Percentiles rank a stretch among this genome's conserved stretches.
These are phyloP conservation scores for Kodamaea derodonti DNA, from an alignment of 1,139 yeast genomes.

Conservation along the genomic window DNA sequence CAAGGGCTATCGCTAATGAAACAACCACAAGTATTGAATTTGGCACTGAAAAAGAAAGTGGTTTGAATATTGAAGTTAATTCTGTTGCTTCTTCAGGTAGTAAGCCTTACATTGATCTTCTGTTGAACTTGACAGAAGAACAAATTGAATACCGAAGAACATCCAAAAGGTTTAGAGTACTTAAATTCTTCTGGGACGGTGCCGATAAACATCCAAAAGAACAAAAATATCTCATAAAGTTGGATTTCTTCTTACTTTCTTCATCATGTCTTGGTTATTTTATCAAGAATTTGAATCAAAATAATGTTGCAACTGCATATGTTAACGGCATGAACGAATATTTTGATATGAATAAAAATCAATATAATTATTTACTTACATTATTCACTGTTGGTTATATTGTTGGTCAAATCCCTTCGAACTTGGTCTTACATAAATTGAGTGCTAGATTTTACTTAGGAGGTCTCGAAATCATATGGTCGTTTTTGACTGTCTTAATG, in stretches of 20 bases:
- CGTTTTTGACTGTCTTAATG: conserved; percentile 49
- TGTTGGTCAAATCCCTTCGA: conserved; percentile 57
- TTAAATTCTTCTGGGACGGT: conserved; percentile 45
- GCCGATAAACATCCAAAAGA: conserved; percentile 39
- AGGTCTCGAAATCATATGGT: conserved; percentile 54
- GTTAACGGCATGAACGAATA: conserved; percentile 62
- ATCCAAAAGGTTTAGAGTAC: conserved; percentile 23
- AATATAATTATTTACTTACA: conserved; percentile 50
- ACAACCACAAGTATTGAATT: neutral
- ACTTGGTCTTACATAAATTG: conserved; percentile 48
- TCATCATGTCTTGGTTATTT: conserved; percentile 23
- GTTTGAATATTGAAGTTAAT: conserved; percentile 2
- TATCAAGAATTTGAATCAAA: conserved; percentile 38
- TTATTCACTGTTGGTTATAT: conserved; percentile 59
- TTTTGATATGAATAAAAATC: conserved; percentile 48
- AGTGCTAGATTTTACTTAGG: conserved; percentile 54
- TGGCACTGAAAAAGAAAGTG: conserved; percentile 3
- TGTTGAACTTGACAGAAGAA: conserved; percentile 26
- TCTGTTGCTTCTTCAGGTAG: conserved; percentile 3
- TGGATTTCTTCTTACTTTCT: conserved; percentile 18
- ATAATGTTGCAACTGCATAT: conserved; percentile 50
- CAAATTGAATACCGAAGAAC: conserved; percentile 21
- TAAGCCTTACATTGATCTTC: conserved; percentile 27
- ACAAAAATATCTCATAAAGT: conserved; percentile 17
- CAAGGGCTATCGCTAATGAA: neutral